Evolutionary conservation across 2,329 filamentous ascomycete genomes (phyloP).

Genomic region (Raffaelea albimanens): DNA sequence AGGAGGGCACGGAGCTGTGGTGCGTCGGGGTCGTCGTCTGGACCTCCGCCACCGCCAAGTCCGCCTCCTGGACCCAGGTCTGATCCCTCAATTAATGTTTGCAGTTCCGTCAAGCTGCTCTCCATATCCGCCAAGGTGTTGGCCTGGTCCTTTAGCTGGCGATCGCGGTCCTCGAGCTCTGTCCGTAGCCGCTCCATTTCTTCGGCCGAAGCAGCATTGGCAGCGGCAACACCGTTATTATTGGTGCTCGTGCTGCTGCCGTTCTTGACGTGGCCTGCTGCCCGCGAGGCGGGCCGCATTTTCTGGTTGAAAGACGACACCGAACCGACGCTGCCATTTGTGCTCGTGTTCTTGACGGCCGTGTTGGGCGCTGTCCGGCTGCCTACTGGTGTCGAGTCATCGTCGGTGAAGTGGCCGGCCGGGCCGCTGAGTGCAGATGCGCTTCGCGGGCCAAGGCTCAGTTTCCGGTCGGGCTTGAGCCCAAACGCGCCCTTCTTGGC

Average conservation of each 20-base stretch:
- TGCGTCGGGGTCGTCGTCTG: slow-evolving; percentile 54
- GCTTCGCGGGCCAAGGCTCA: slow-evolving; percentile 47
- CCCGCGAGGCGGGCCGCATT: slow-evolving; percentile 42
- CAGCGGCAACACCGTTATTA: slow-evolving; percentile 26
- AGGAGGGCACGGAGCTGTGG: slow-evolving; percentile 71
- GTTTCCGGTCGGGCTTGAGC: slow-evolving; percentile 37
- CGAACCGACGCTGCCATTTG: slow-evolving; percentile 45
- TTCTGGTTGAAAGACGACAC: slow-evolving; percentile 45
- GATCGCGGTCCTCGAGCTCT: slow-evolving; percentile 75
- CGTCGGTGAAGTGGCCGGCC: slow-evolving; percentile 33
- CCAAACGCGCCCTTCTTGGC: slow-evolving; percentile 34
- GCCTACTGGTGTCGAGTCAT: slow-evolving; percentile 47
- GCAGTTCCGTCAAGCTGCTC: slow-evolving; percentile 69
- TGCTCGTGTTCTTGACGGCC: slow-evolving; percentile 20
- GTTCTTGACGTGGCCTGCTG: slow-evolving; percentile 18
- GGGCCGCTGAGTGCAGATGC: slow-evolving; percentile 45
- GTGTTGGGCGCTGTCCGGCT: slow-evolving; percentile 33
- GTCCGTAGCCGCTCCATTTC: slow-evolving; percentile 64
- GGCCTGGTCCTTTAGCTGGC: slow-evolving; percentile 81
- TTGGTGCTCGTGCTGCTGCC: slow-evolving; percentile 10
- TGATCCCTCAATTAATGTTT: slow-evolving; percentile 54
- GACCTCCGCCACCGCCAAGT: slow-evolving; percentile 19
- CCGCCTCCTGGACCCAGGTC: slow-evolving; percentile 27
- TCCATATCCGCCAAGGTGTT: slow-evolving; percentile 83
- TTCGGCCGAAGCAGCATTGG: slow-evolving; percentile 30